phyloP scores from a whole-genome alignment of 352 stramenopile species.

The Phytopythium montanum region DNA sequence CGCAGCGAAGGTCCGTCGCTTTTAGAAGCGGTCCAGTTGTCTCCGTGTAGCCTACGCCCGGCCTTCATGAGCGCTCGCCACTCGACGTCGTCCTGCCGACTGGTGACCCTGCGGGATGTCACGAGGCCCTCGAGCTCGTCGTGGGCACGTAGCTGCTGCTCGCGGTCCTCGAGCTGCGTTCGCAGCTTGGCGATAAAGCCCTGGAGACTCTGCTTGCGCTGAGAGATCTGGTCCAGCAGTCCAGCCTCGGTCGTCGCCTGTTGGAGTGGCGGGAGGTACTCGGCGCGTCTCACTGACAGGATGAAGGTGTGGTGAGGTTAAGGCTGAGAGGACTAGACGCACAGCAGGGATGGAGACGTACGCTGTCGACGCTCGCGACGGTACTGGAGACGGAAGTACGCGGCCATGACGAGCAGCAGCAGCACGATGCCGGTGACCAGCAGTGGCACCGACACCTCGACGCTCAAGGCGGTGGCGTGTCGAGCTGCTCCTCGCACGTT shows the following conservation, averaged over 20 bases:
- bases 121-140: constrained; percentile 67
- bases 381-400: constrained; percentile 32
- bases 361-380: constrained; percentile 21
- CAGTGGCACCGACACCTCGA: constrained; percentile 27
- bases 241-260: constrained; percentile 22
- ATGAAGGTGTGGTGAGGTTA: background rate
- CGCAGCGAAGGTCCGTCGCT: constrained; percentile 39
- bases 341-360: constrained; percentile 1
- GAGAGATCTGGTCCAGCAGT: constrained; percentile 46
- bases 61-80: constrained; percentile 66
- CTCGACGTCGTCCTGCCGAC: constrained; percentile 46
- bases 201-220: constrained; percentile 57
- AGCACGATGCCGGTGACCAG: constrained; percentile 40
- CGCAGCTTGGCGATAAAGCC: constrained; percentile 55
- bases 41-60: constrained; percentile 54
- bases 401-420: constrained; percentile 31
- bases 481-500: background rate
- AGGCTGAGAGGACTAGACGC: background rate
- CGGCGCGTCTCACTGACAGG: constrained; percentile 12
- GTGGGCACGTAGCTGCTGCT: constrained; percentile 59
- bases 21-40: constrained; percentile 43
- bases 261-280: constrained; percentile 40
- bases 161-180: constrained; percentile 35
- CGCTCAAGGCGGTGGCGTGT: background rate
- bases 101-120: constrained; percentile 48